These are phyloP conservation scores for Sphagnum contortum DNA, from an alignment of 225 moss, liverwort and hornwort species.

Conservation along the genomic window DNA sequence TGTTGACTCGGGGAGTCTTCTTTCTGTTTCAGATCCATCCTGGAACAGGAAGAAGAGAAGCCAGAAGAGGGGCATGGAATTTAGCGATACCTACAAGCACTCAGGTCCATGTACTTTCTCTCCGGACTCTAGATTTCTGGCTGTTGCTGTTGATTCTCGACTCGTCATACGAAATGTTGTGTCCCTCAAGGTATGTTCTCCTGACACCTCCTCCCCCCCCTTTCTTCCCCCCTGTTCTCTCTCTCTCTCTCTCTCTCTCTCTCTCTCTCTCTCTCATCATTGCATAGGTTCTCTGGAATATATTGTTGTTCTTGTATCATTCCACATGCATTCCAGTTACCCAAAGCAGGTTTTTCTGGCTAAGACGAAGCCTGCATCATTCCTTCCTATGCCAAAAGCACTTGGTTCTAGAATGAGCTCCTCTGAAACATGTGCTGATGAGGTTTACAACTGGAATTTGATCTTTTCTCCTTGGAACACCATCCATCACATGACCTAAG, in stretches of 20 bases:
- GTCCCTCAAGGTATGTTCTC: slow-evolving; percentile 51
- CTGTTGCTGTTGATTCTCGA: slow-evolving; percentile 77
- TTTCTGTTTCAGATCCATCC: too few relatives aligned
- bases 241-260: background rate
- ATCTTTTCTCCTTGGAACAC: too few relatives aligned
- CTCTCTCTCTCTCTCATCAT: background rate
- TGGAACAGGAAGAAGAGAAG: background rate
- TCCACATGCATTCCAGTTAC: background rate
- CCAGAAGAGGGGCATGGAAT: slow-evolving; percentile 52
- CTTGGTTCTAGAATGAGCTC: too few relatives aligned
- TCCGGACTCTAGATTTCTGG: slow-evolving; percentile 68
- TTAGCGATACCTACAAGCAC: slow-evolving; percentile 92
- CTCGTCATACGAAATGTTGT: slow-evolving; percentile 76
- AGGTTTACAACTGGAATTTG: too few relatives aligned
- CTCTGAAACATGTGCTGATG: too few relatives aligned
- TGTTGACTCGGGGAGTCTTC: background rate
- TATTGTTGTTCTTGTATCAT: background rate
- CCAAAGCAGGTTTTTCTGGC: too few relatives aligned
- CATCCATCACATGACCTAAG: too few relatives aligned
- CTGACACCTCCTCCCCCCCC: too few relatives aligned
- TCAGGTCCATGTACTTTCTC: slow-evolving; percentile 73
- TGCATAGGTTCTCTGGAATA: background rate
- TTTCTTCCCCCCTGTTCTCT: background rate
- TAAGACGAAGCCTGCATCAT: too few relatives aligned
- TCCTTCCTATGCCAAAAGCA: too few relatives aligned